These are phyloP conservation scores for Rutidosis leptorrhynchoides DNA, from an alignment of 129 eudicot species.

Conservation along the genomic window DNA sequence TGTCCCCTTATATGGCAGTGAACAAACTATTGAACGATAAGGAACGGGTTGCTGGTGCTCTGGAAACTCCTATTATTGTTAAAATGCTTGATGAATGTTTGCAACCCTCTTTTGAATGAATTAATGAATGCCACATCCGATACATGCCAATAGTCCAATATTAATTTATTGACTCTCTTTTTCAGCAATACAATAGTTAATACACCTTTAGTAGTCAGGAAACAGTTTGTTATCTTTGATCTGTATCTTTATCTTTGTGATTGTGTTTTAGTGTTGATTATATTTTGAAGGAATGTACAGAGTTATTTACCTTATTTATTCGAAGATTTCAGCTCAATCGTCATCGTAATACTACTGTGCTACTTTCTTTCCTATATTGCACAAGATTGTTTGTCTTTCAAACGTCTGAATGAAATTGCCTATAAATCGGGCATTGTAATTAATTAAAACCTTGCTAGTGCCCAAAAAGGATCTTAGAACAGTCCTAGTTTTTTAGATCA, in stretches of 20 bases:
- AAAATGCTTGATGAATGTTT: slow-evolving; percentile 88
- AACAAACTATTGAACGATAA: slow-evolving; percentile 91
- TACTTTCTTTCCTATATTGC: neutral
- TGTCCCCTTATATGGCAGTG: slow-evolving; percentile 62
- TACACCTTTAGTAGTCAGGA: neutral
- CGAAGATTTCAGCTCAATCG: neutral
- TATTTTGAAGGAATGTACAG: neutral
- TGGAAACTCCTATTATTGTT: slow-evolving; percentile 80
- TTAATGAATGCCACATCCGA: slow-evolving; percentile 32
- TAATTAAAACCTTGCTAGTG: too few species aligned
- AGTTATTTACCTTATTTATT: neutral
- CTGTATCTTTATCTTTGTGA: neutral
- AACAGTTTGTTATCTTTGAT: neutral
- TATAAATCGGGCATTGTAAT: too few species aligned
- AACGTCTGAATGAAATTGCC: too few species aligned
- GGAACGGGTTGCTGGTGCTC: slow-evolving; percentile 88
- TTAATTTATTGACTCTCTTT: neutral
- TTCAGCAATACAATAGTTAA: neutral
- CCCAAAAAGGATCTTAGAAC: too few species aligned
- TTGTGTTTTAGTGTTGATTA: neutral
- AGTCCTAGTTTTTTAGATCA: too few species aligned
- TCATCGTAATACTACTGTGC: too few species aligned
- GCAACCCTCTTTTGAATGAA: slow-evolving; percentile 67
- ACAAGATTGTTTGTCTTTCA: too few species aligned
- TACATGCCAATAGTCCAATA: neutral